These are phyloP conservation scores for Peronospora destructor DNA, from an alignment of 352 stramenopile genomes.

Conservation along the genomic window DNA sequence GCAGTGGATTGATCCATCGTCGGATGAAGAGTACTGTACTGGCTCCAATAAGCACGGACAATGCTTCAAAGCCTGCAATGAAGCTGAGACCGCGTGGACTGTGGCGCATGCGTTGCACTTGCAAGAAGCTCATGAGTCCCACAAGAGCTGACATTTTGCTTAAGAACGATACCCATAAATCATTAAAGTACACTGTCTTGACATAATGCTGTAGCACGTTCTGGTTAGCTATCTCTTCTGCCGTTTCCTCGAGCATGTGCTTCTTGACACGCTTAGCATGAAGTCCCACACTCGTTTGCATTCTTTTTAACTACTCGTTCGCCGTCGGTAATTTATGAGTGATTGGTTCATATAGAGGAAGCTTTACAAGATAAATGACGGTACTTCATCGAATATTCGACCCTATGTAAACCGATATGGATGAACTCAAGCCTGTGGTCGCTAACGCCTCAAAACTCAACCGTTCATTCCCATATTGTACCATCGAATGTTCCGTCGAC, in stretches of 20 bases:
- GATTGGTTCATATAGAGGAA: neutral
- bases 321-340: too few species aligned
- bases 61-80: constrained; percentile 46
- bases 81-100: constrained; percentile 46
- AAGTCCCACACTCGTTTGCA: constrained; percentile 18
- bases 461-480: neutral
- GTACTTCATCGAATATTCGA: neutral
- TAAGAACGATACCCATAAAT: constrained; percentile 77
- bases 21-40: constrained; percentile 60
- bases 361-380: neutral
- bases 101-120: constrained; percentile 52
- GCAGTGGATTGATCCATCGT: constrained; percentile 48
- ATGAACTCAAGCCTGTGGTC: neutral
- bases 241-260: constrained; percentile 15
- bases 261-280: constrained; percentile 20
- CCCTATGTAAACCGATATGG: neutral
- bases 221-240: constrained; percentile 45
- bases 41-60: constrained; percentile 50
- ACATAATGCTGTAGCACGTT: constrained; percentile 70
- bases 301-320: neutral
- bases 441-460: constrained; percentile 1
- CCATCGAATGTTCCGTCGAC: constrained; percentile 49
- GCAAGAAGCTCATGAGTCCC: constrained; percentile 52
- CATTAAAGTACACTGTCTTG: constrained; percentile 84
- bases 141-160: constrained; percentile 70